Percentiles rank a stretch among this genome's conserved stretches.
Evolutionary conservation across 1,139 yeast genomes (phyloP).

Genomic region (Chernovozyma aurita): DNA sequence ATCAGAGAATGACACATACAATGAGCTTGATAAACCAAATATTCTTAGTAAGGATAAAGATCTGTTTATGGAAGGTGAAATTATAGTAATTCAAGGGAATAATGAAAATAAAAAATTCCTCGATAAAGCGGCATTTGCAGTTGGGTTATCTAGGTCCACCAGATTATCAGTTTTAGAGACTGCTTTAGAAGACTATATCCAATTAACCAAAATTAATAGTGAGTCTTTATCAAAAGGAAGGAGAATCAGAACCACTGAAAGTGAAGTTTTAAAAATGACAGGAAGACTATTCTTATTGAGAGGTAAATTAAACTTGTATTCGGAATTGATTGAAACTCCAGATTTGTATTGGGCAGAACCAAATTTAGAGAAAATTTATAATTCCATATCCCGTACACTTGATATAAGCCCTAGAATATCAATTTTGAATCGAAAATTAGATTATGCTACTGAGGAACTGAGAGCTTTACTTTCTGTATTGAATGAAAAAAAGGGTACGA

Average conservation of each 20-base stretch:
- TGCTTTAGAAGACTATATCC: slow-evolving; percentile 63
- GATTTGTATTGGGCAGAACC: slow-evolving; percentile 94
- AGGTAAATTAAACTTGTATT: slow-evolving; percentile 77
- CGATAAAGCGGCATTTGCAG: slow-evolving; percentile 88
- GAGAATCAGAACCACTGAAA: slow-evolving; percentile 51
- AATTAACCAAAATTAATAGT: slow-evolving; percentile 58
- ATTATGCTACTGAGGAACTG: slow-evolving; percentile 87
- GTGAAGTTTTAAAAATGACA: slow-evolving; percentile 63
- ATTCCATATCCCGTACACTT: slow-evolving; percentile 61
- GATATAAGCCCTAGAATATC: slow-evolving; percentile 76
- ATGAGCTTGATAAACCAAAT: background rate
- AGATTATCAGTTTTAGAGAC: slow-evolving; percentile 75
- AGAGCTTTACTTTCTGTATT: slow-evolving; percentile 70
- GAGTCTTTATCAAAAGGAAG: slow-evolving; percentile 63
- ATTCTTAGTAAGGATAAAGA: slow-evolving; percentile 20
- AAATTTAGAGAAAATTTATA: slow-evolving; percentile 68
- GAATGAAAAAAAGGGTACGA: slow-evolving; percentile 70
- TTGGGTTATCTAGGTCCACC: slow-evolving; percentile 83
- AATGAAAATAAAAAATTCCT: slow-evolving; percentile 41
- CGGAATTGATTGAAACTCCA: slow-evolving; percentile 90
- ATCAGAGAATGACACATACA: slow-evolving; percentile 14
- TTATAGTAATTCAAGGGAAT: slow-evolving; percentile 56
- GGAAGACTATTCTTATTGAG: slow-evolving; percentile 72
- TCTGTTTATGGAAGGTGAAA: slow-evolving; percentile 61
- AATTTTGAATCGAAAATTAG: slow-evolving; percentile 77